A percentile compares a stretch with the other conserved stretches of the same genome.
These are phyloP conservation scores for Magnusiomyces magnusii DNA, from an alignment of 1,139 yeast genomes.

Conservation along the genomic window DNA sequence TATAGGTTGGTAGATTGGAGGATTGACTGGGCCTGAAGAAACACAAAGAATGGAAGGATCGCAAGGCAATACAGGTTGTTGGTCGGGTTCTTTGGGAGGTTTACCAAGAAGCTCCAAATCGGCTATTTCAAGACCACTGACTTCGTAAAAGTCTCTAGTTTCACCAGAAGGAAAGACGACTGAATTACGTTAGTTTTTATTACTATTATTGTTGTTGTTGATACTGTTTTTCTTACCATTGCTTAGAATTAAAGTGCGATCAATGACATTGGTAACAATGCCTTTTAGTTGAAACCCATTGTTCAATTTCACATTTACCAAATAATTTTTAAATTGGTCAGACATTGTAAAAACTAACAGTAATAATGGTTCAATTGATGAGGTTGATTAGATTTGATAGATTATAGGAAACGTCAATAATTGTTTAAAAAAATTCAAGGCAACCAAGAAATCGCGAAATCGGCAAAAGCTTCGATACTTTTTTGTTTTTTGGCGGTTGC, in stretches of 20 bases:
- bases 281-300: constrained; percentile 28
- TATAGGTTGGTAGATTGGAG: constrained; percentile 3
- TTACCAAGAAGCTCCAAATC: constrained; percentile 29
- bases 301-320: constrained; percentile 26
- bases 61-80: constrained; percentile 2
- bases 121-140: constrained; percentile 26
- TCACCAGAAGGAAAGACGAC: background rate
- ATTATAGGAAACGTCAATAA: too few relatives aligned
- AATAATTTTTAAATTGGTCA: constrained; percentile 27
- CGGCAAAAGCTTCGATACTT: too few relatives aligned
- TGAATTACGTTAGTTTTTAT: background rate
- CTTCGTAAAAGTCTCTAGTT: constrained; percentile 3
- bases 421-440: too few relatives aligned
- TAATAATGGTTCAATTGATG: background rate
- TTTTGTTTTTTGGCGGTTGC: background rate
- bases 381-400: background rate
- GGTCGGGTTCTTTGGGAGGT: constrained; percentile 7
- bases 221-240: constrained; percentile 17
- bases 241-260: constrained; percentile 27
- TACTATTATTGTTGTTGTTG: background rate
- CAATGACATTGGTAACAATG: constrained; percentile 27
- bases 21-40: constrained; percentile 6
- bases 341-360: constrained; percentile 12
- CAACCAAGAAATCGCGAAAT: too few relatives aligned
- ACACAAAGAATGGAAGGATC: constrained; percentile 10